Evolutionary conservation across 2,329 filamentous ascomycete species (phyloP).

Genomic region (Ophiobolus disseminans): DNA sequence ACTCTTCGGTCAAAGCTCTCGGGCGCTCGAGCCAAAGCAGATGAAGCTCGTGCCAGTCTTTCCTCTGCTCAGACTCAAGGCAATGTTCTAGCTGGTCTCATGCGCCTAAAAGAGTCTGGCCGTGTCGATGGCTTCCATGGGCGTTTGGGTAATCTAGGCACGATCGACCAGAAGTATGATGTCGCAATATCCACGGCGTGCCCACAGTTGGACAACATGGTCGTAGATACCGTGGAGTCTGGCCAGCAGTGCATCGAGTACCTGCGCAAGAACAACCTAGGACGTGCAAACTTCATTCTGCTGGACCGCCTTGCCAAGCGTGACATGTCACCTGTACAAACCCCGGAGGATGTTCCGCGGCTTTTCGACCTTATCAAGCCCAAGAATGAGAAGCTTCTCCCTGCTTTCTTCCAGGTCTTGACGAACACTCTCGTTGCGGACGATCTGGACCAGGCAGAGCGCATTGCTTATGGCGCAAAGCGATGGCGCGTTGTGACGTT

Average conservation of each 20-base stretch:
- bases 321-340: slow-evolving; percentile 80
- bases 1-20: slow-evolving; percentile 85
- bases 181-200: slow-evolving; percentile 98
- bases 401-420: slow-evolving; percentile 94
- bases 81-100: slow-evolving; percentile 87
- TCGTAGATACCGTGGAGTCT: slow-evolving; percentile 93
- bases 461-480: slow-evolving; percentile 92
- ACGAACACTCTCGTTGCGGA: slow-evolving; percentile 94
- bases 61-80: slow-evolving; percentile 90
- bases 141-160: slow-evolving; percentile 88
- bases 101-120: slow-evolving; percentile 94
- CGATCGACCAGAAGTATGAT: slow-evolving; percentile 93
- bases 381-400: slow-evolving; percentile 84
- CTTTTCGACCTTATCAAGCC: slow-evolving; percentile 92
- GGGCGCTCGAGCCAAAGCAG: slow-evolving; percentile 88
- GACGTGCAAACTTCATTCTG: slow-evolving; percentile 95
- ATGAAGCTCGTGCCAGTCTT: slow-evolving; percentile 90
- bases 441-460: slow-evolving; percentile 93
- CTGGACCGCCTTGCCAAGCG: slow-evolving; percentile 83
- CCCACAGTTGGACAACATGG: slow-evolving; percentile 89
- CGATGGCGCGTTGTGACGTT: slow-evolving; percentile 97
- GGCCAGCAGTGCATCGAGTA: slow-evolving; percentile 99
- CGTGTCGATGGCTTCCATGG: slow-evolving; percentile 98
- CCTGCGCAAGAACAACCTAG: slow-evolving; percentile 94
- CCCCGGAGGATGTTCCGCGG: slow-evolving; percentile 88